Evolutionary conservation across 1,284 basidiomycete genomes (phyloP), one percentile per base, ranked within the genome.

Genomic region (Rhodotorula sp.): DNA sequence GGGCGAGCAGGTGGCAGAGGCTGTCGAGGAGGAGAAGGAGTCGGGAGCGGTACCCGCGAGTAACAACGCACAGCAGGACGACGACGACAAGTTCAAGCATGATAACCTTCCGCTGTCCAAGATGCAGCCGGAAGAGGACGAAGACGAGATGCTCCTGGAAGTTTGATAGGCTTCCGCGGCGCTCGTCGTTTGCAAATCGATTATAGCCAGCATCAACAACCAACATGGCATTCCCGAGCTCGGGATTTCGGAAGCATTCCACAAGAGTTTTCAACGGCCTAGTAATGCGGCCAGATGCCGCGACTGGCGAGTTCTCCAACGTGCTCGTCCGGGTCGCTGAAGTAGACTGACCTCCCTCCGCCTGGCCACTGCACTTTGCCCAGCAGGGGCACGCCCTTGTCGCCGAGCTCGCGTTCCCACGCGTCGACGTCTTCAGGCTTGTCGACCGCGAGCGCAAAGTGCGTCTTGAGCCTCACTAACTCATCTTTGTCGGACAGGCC

Each of bases 61-160:
- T 45, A 7, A 45, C 62, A 26, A 30, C 29, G 42, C 48, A 53
- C 54, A 62, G 33, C 37, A 46, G 46, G 60, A 65, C 51, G 65
- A 64, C 22, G 42, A 54, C 24, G 30, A 59, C n/a, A 54, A 49
- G 62, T 33, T 55, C 24, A 20, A 61, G 44, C 66, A 67, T 12
- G 48, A 65, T 24, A 71, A 67, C 22, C 51, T 68, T 26, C 69
- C 69, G 29, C 49, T 67, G 24, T 59, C 54, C 29, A 55, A 37
- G 60, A 53, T 60, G 58, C 66, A 71, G 55, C 69, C 69, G 0
- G 69, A 71, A 61, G 74, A 75, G 55, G 74, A 75, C 64, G 74
- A 75, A 62, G 74, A 75, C 26, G 74, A 75, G 68, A 75, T 75
- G 74, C 62, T 75, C 29, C 62, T 75, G 42, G 74, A 75, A 59